Percentiles rank a stretch among this genome's conserved stretches.
phyloP scores from a whole-genome alignment of 495 filamentous ascomycete genomes.

The Aspergillus panamensis region DNA sequence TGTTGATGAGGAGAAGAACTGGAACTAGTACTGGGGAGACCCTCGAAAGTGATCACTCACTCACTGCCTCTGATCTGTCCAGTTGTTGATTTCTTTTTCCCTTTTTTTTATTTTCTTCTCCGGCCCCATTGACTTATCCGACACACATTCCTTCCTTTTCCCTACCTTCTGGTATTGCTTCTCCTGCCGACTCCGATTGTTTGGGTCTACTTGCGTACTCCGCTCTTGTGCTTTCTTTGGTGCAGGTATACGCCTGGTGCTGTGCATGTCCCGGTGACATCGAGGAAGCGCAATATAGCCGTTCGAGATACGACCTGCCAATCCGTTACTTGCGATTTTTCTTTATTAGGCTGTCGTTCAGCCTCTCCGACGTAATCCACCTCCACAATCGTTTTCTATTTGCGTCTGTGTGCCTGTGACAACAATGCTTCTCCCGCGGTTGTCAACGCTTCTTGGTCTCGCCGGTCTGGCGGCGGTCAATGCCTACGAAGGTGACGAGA shows the following conservation, averaged over 20 bases:
- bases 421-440: constrained; percentile 38
- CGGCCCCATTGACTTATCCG: not conserved
- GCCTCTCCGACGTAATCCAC: not conserved
- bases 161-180: not conserved
- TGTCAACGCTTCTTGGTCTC: constrained; percentile 41
- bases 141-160: not conserved
- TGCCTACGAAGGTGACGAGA: constrained; percentile 37
- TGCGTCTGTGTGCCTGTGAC: not conserved
- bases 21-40: too few species aligned
- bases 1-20: constrained; percentile 5
- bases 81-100: constrained; percentile 20
- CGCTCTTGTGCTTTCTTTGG: constrained; percentile 4
- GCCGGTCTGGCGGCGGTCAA: constrained; percentile 33
- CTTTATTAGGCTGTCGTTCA: constrained; percentile 20
- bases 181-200: constrained; percentile 4
- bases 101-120: constrained; percentile 5
- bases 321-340: constrained; percentile 2
- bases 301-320: not conserved
- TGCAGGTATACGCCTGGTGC: constrained; percentile 19
- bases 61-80: constrained; percentile 17
- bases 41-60: not conserved
- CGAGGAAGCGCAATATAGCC: constrained; percentile 5
- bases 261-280: constrained; percentile 34
- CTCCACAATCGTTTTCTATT: constrained; percentile 18
- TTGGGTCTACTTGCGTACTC: constrained; percentile 1